phyloP scores from a whole-genome alignment of 495 filamentous ascomycete genomes.

The Neurospora sp. region DNA sequence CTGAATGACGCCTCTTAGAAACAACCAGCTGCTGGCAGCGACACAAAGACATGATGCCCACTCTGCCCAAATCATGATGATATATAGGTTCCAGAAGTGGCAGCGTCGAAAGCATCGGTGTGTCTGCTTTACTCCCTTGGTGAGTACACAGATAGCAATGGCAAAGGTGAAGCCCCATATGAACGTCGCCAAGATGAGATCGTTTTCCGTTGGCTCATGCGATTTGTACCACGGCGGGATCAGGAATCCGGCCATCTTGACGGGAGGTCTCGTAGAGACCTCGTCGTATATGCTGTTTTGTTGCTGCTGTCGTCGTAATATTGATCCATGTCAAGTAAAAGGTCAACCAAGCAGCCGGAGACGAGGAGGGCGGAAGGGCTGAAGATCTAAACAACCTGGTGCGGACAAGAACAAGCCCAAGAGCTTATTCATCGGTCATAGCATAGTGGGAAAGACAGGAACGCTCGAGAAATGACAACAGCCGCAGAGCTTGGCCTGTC shows the following conservation, averaged over 20 bases:
- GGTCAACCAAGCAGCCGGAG: neutral
- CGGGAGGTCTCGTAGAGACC: neutral
- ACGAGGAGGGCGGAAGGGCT: neutral
- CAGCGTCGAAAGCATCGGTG: constrained; percentile 8
- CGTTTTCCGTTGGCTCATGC: neutral
- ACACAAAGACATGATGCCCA: constrained; percentile 7
- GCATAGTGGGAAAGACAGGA: neutral
- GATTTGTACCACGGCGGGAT: constrained; percentile 16
- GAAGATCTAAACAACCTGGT: neutral
- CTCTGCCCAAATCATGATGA: constrained; percentile 24
- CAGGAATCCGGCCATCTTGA: constrained; percentile 7
- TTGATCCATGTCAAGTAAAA: neutral
- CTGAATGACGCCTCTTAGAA: constrained; percentile 8
- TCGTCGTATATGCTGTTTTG: neutral
- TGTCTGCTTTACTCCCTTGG: constrained; percentile 19
- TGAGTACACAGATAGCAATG: constrained; percentile 8
- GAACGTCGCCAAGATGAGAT: constrained; percentile 18
- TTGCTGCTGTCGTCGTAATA: neutral
- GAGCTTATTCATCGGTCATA: neutral
- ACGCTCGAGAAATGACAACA: neutral
- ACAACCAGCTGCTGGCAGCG: constrained; percentile 17
- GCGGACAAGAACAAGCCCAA: neutral
- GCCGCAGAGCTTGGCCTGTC: neutral
- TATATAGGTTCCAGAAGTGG: constrained; percentile 11
- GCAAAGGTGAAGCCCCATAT: constrained; percentile 20